Evolutionary conservation across 2,329 filamentous ascomycete genomes (phyloP), one percentile per base, ranked within the genome.

Genomic region (Rutstroemia sp.): DNA sequence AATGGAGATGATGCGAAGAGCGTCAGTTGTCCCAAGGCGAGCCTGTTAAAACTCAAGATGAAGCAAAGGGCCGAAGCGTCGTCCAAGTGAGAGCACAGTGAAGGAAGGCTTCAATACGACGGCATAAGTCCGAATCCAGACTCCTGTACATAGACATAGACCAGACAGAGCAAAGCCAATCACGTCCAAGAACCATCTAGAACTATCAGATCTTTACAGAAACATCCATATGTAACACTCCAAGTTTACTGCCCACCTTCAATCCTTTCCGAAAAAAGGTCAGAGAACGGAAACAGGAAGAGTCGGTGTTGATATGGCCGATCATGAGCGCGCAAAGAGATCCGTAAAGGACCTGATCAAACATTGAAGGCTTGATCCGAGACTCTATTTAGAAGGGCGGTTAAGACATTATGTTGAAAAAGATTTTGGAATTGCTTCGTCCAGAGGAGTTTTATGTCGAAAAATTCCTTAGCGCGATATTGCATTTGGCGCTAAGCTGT

Each of bases 311-410:
- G 71, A 88, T 89, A 95, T 89, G 87, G 92, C 88, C 88, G 80
- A 88, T 91, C 89, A 86, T 92, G 91, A 99, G 94, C 94, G 89
- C 92, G 92, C 89, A 78, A 77, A 63, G 87, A 92, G 88, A 81
- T 78, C 86, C 78, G 30, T 45, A 73, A 73, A 79, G 84, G 82
- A 86, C 82, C 89, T 95, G 88, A 89, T 88, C 84, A 91, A 90
- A 88, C 82, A 97, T 81, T 89, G 89, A 92, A 71, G 73, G 83
- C 88, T 84, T 88, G 84, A 84, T 88, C 88, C 92, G 92, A 95
- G 94, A 99, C 94, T 99, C 94, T 97, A 97, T 92, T 88, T 89
- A 88, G 83, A 86, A 88, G 86, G 90, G 86, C 84, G 71, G 78
- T 82, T 48, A 54, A 54, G 83, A 89, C 85, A 89, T 89, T 78